Conservation (phyloP, 768 basidiomycete genomes). For the Infundibulicybe gibba region DNA sequence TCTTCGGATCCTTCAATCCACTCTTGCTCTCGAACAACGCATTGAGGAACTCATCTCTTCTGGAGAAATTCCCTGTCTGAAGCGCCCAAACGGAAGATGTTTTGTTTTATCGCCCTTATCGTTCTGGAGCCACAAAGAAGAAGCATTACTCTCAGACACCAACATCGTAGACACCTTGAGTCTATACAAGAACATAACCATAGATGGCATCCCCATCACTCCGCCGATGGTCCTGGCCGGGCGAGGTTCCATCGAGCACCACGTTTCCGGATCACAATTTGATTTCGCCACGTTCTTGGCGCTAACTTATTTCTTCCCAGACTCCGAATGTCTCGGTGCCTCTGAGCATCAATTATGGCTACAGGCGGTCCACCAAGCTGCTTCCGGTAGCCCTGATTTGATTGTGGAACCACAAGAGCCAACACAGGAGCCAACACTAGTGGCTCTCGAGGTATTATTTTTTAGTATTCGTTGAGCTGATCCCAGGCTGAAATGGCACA, state of each 20-base stretch:
- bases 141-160: constrained; percentile 44
- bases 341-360: constrained; percentile 65
- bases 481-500: constrained; percentile 8
- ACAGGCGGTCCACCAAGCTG: constrained; percentile 41
- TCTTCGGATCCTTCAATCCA: constrained; percentile 57
- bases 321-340: constrained; percentile 63
- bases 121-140: constrained; percentile 70
- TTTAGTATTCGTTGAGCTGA: constrained; percentile 4
- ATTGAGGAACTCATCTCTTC: constrained; percentile 39
- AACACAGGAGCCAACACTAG: constrained; percentile 35
- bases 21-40: constrained; percentile 62
- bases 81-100: constrained; percentile 49
- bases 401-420: constrained; percentile 28
- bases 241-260: constrained; percentile 51
- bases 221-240: constrained; percentile 78
- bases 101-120: constrained; percentile 69
- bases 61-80: constrained; percentile 49
- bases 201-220: constrained; percentile 63
- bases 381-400: constrained; percentile 27
- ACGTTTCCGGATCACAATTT: constrained; percentile 40
- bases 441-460: constrained; percentile 40
- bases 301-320: constrained; percentile 80
- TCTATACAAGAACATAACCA: constrained; percentile 45
- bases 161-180: constrained; percentile 61
- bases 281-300: constrained; percentile 71